phyloP scores from a whole-genome alignment of 1,284 basidiomycete species.

The Cutaneotrichosporon curvatum region DNA sequence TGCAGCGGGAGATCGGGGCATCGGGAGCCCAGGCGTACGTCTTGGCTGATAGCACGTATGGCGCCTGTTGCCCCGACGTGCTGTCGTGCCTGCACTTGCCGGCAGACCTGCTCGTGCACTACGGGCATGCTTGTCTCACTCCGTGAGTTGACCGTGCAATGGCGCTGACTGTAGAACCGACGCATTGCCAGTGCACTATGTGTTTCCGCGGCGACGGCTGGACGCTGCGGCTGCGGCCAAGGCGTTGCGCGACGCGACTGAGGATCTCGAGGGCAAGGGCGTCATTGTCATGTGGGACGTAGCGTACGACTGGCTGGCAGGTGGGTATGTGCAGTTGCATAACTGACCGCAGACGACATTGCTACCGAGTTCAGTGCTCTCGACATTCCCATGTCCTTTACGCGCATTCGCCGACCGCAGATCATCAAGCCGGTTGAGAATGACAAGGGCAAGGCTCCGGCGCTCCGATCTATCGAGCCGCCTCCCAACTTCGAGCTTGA shows the following conservation, averaged over 20 bases:
- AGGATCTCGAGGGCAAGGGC: slow-evolving; percentile 29
- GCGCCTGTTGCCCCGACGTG: slow-evolving; percentile 95
- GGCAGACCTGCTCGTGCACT: slow-evolving; percentile 87
- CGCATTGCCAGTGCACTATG: slow-evolving; percentile 45
- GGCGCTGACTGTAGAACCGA: slow-evolving; percentile 33
- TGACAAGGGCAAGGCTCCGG: slow-evolving; percentile 26
- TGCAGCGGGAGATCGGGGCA: slow-evolving; percentile 55
- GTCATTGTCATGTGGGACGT: slow-evolving; percentile 71
- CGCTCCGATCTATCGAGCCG: slow-evolving; percentile 34
- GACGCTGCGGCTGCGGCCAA: slow-evolving; percentile 27
- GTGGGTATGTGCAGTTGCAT: slow-evolving; percentile 45
- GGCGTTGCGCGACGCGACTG: slow-evolving; percentile 22
- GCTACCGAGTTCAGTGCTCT: slow-evolving; percentile 13
- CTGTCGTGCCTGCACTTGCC: slow-evolving; percentile 91
- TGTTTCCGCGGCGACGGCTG: slow-evolving; percentile 40
- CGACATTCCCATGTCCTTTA: slow-evolving; percentile 26
- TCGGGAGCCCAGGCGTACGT: slow-evolving; percentile 63
- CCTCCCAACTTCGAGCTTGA: slow-evolving; percentile 34
- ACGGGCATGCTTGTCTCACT: slow-evolving; percentile 90
- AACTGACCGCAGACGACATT: slow-evolving; percentile 22
- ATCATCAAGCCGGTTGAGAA: not conserved
- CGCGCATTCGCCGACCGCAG: slow-evolving; percentile 24
- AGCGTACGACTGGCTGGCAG: slow-evolving; percentile 63
- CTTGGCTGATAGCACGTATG: slow-evolving; percentile 93
- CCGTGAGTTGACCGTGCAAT: slow-evolving; percentile 38